Evolutionary conservation across 176 grass and related monocot genomes (phyloP).

Genomic region (Paspalum notatum): DNA sequence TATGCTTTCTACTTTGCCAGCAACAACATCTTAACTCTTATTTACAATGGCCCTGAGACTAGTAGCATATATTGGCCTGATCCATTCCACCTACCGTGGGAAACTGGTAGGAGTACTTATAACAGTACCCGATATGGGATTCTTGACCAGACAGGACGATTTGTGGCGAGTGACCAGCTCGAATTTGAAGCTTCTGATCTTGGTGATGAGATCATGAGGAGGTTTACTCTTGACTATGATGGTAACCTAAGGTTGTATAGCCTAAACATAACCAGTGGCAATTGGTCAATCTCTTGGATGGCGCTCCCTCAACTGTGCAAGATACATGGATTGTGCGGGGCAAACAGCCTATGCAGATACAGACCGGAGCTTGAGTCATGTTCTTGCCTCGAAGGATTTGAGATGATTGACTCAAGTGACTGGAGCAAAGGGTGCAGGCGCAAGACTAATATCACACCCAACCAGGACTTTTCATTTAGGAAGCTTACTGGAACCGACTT

Average conservation of each 20-base stretch:
- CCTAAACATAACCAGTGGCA: slow-evolving; percentile 20
- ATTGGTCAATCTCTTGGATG: slow-evolving; percentile 59
- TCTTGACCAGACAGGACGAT: slow-evolving; percentile 47
- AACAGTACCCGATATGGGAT: slow-evolving; percentile 43
- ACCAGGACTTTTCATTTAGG: slow-evolving; percentile 19
- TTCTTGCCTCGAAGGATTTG: slow-evolving; percentile 53
- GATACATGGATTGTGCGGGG: slow-evolving; percentile 59
- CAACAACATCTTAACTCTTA: slow-evolving; percentile 49
- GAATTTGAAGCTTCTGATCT: slow-evolving; percentile 54
- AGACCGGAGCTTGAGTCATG: slow-evolving; percentile 8
- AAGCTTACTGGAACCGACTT: slow-evolving; percentile 39
- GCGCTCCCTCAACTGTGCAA: slow-evolving; percentile 36
- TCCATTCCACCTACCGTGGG: slow-evolving; percentile 10
- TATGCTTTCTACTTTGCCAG: slow-evolving; percentile 54
- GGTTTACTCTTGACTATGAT: slow-evolving; percentile 71
- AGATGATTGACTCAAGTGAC: slow-evolving; percentile 48
- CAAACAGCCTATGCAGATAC: slow-evolving; percentile 60
- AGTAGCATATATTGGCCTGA: slow-evolving; percentile 58
- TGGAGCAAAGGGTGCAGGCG: slow-evolving; percentile 61
- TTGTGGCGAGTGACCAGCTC: slow-evolving; percentile 42
- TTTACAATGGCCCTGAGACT: slow-evolving; percentile 49
- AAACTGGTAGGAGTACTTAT: slow-evolving; percentile 22
- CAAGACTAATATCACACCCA: background rate
- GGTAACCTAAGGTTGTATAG: slow-evolving; percentile 67
- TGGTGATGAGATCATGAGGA: slow-evolving; percentile 43